These are phyloP conservation scores for Apium graveolens DNA, from an alignment of 129 eudicot genomes.

Conservation along the genomic window DNA sequence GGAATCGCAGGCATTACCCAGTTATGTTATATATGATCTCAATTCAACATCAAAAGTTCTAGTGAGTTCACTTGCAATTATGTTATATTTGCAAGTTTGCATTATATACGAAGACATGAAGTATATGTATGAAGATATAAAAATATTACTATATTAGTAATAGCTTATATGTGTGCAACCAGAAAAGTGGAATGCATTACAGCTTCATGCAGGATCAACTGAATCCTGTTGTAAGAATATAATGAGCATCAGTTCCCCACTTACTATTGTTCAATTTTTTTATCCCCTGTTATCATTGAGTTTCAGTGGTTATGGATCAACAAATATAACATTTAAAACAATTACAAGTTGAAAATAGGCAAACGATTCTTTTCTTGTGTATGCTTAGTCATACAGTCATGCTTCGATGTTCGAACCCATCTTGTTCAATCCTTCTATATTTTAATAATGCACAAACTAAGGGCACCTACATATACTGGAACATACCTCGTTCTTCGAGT, in stretches of 20 bases:
- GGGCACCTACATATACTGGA: neutral
- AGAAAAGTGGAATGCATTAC: neutral
- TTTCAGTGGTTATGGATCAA: neutral
- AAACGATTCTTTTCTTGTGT: neutral
- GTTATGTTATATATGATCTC: neutral
- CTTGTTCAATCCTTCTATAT: neutral
- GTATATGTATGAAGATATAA: neutral
- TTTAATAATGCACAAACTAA: neutral
- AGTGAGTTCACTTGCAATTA: neutral
- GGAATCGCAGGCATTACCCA: neutral
- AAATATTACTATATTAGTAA: neutral
- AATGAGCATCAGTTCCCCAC: slow-evolving; percentile 1
- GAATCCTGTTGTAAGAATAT: neutral
- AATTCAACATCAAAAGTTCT: neutral
- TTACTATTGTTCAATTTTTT: neutral
- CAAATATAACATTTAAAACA: neutral
- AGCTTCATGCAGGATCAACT: neutral
- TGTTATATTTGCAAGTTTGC: neutral
- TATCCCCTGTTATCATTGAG: neutral
- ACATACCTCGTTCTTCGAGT: neutral
- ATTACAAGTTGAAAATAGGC: neutral
- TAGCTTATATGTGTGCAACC: neutral
- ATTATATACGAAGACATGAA: neutral
- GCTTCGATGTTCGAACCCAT: neutral
- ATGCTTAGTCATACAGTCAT: neutral